These are phyloP conservation scores for Viridothelium virens DNA, from an alignment of 495 filamentous ascomycete genomes.

Conservation along the genomic window DNA sequence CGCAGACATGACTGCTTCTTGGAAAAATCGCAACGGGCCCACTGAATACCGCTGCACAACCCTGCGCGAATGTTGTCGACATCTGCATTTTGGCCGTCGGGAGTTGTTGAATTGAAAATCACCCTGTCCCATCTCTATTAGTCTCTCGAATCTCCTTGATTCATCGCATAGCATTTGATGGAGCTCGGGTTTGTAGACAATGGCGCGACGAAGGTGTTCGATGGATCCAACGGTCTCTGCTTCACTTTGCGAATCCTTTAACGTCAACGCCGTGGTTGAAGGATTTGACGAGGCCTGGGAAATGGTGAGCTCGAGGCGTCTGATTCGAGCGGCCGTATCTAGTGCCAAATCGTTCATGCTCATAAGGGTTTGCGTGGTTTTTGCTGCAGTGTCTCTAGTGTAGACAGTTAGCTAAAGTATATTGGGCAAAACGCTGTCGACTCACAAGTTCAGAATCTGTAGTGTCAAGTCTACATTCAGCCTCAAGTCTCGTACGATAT, in stretches of 20 bases:
- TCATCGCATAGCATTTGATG: neutral
- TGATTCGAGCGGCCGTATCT: neutral
- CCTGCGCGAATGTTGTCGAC: slow-evolving; percentile 5
- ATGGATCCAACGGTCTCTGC: neutral
- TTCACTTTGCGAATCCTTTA: slow-evolving; percentile 8
- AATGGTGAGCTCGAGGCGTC: slow-evolving; percentile 5
- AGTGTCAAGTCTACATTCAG: neutral
- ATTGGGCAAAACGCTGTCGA: neutral
- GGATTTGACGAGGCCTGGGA: neutral
- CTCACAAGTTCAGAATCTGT: slow-evolving; percentile 2
- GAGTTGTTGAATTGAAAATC: neutral
- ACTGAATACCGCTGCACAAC: slow-evolving; percentile 2
- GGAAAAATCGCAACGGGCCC: slow-evolving; percentile 4
- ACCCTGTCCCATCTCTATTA: neutral
- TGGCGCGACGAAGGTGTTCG: neutral
- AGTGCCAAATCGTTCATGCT: neutral
- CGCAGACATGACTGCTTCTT: slow-evolving; percentile 1
- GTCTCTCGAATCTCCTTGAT: slow-evolving; percentile 4
- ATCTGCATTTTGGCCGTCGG: neutral
- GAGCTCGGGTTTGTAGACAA: slow-evolving; percentile 1
- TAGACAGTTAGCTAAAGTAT: slow-evolving; percentile 1
- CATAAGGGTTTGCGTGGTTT: slow-evolving; percentile 1
- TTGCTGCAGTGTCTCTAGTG: slow-evolving; percentile 3
- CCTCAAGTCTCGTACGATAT: slow-evolving; percentile 5
- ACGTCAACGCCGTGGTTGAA: neutral